Conservation (phyloP, 2,329 filamentous ascomycete species). For the Aschersonia sp. region DNA sequence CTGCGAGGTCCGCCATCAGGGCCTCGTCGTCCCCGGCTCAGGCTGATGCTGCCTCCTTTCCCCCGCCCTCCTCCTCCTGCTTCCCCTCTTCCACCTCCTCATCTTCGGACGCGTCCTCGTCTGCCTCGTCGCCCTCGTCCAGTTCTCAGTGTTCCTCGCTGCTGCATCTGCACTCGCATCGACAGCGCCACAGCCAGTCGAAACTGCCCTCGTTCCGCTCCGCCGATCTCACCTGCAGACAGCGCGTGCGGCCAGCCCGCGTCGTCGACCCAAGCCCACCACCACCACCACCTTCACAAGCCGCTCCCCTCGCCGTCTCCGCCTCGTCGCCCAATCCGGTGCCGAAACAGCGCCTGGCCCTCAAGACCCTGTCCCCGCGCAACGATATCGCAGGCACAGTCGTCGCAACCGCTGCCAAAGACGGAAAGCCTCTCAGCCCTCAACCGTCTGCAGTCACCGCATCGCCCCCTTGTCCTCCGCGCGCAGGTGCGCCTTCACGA, state of each 20-base stretch:
- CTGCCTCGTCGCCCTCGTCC: background rate
- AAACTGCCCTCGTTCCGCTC: slow-evolving; percentile 42
- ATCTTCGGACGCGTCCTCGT: background rate
- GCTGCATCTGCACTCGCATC: slow-evolving; percentile 29
- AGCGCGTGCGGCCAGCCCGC: background rate
- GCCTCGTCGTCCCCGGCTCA: background rate
- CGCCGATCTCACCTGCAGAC: slow-evolving; percentile 20
- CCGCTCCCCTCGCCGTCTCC: too few relatives aligned
- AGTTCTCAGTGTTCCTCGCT: background rate
- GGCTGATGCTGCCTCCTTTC: background rate
- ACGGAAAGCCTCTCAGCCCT: background rate
- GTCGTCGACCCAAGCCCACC: background rate
- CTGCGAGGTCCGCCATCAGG: background rate
- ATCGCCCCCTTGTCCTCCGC: too few relatives aligned
- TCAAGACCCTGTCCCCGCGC: slow-evolving; percentile 2
- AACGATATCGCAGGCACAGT: background rate
- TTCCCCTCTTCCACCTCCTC: background rate
- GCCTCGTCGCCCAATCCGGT: slow-evolving; percentile 15
- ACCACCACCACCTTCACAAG: slow-evolving; percentile 10
- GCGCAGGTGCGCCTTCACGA: background rate
- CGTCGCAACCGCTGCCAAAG: background rate
- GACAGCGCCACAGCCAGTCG: slow-evolving; percentile 38
- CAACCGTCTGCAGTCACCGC: background rate
- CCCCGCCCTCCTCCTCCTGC: background rate
- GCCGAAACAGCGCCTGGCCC: slow-evolving; percentile 4